Percentiles rank a stretch among this genome's conserved stretches.
Evolutionary conservation across 2,329 filamentous ascomycete species (phyloP).

Genomic region (Xylariomycetidae sp.): DNA sequence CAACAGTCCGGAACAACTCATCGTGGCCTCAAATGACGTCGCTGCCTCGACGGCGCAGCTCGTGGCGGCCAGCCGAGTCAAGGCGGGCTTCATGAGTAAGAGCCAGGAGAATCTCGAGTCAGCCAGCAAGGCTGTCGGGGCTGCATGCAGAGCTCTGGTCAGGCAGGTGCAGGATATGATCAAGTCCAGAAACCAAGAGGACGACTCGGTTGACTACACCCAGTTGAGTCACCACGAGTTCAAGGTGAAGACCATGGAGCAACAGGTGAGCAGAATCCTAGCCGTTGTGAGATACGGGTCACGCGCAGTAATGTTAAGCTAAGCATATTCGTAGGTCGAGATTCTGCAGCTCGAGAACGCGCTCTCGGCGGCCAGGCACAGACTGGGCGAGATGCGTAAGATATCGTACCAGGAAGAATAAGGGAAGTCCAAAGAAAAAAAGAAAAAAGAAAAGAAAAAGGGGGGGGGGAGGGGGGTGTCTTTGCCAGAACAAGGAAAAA

Average conservation of each 20-base stretch:
- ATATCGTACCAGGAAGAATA: slow-evolving; percentile 84
- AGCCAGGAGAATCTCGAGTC: slow-evolving; percentile 87
- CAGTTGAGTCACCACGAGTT: slow-evolving; percentile 92
- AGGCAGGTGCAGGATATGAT: slow-evolving; percentile 94
- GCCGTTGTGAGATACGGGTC: too few species aligned
- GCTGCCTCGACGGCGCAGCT: slow-evolving; percentile 94
- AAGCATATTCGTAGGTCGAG: too few species aligned
- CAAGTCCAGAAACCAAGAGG: slow-evolving; percentile 74
- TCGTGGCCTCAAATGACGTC: slow-evolving; percentile 95
- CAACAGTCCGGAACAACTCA: slow-evolving; percentile 93
- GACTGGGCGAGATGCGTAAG: slow-evolving; percentile 96
- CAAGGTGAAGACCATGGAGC: slow-evolving; percentile 98
- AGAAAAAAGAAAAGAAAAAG: too few species aligned
- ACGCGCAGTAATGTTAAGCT: too few species aligned
- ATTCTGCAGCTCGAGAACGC: slow-evolving; percentile 93
- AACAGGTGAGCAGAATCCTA: too few species aligned
- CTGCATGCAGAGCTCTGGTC: slow-evolving; percentile 81
- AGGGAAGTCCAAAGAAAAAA: too few species aligned
- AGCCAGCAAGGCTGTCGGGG: slow-evolving; percentile 88
- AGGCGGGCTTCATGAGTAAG: slow-evolving; percentile 97
- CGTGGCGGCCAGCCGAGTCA: slow-evolving; percentile 90
- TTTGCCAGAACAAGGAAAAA: too few species aligned
- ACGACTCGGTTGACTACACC: slow-evolving; percentile 81
- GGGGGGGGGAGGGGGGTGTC: too few species aligned
- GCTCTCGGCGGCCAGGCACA: slow-evolving; percentile 70